Evolutionary conservation across 176 grass and related monocot species (phyloP).

Genomic region (Rhynchospora breviuscula): DNA sequence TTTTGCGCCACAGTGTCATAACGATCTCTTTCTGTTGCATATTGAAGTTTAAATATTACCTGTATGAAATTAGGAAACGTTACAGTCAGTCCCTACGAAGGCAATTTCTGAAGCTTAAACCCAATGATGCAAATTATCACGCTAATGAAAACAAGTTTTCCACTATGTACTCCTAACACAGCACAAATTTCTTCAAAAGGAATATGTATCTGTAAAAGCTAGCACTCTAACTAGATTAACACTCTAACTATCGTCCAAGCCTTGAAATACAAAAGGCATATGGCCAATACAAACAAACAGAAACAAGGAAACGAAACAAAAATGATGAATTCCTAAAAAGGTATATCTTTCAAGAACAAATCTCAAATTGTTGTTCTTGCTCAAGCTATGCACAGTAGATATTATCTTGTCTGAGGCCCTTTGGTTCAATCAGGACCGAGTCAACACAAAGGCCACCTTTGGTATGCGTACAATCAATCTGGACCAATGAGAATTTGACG

Average conservation of each 20-base stretch:
- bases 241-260: not conserved
- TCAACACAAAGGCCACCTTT: constrained; percentile 92
- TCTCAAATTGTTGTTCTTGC: not conserved
- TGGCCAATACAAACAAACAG: not conserved
- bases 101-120: not conserved
- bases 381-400: constrained; percentile 6
- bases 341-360: not conserved
- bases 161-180: not conserved
- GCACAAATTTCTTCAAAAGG: not conserved
- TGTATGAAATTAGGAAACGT: not conserved
- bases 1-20: not conserved
- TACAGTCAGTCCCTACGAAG: not conserved
- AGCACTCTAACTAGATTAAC: not conserved
- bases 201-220: not conserved
- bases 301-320: not conserved
- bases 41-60: not conserved
- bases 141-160: not conserved
- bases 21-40: not conserved
- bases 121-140: not conserved
- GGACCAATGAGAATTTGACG: constrained; percentile 68
- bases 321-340: constrained; percentile 6
- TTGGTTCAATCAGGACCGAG: constrained; percentile 62
- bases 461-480: constrained; percentile 96
- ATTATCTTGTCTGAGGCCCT: constrained; percentile 35
- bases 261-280: not conserved